Evolutionary conservation across 2,329 filamentous ascomycete species (phyloP), one percentile per base, ranked within the genome.

Genomic region (Ophiostoma triangulosporum): DNA sequence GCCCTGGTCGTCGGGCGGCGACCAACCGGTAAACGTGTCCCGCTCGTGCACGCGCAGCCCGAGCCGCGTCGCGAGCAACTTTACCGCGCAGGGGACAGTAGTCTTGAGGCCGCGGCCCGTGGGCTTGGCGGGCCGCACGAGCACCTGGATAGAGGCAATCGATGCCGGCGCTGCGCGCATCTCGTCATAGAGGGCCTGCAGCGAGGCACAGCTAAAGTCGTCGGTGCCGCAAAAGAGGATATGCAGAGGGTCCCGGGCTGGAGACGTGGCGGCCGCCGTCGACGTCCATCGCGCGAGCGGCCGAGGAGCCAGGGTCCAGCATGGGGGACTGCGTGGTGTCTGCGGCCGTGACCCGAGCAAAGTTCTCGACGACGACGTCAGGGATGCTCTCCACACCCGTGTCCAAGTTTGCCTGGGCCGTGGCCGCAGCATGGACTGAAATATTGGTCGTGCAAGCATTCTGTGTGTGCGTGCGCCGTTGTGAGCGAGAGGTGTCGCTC

Each of bases 221-320:
- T 98, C 93, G 3, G 91, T 93, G 58, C 93, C 93, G 69, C 90
- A 97, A 69, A 96, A 98, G 4, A 98, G 76, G 52, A 98, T 88
- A 32, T 83, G 77, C 31, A 98, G 73, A 3, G 88, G 86, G 4
- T 80, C 74, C 3, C 26, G 26, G n/a, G 6, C 29, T 31, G 29
- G 29, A 31, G 29, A 31, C 29, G 29, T n/a, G n/a, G n/a, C n/a
- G n/a, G n/a, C n/a, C n/a, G n/a, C n/a, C n/a, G n/a, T n/a, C n/a
- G n/a, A n/a, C n/a, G n/a, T n/a, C n/a, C n/a, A n/a, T n/a, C n/a
- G n/a, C n/a, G n/a, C n/a, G n/a, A n/a, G n/a, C n/a, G n/a, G n/a
- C n/a, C n/a, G n/a, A n/a, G n/a, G n/a, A n/a, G n/a, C n/a, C n/a
- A n/a, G n/a, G n/a, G n/a, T n/a, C n/a, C n/a, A n/a, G n/a, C n/a